These are phyloP conservation scores for Setaria viridis DNA, from an alignment of 202 grass and related monocot species.

Conservation along the genomic window DNA sequence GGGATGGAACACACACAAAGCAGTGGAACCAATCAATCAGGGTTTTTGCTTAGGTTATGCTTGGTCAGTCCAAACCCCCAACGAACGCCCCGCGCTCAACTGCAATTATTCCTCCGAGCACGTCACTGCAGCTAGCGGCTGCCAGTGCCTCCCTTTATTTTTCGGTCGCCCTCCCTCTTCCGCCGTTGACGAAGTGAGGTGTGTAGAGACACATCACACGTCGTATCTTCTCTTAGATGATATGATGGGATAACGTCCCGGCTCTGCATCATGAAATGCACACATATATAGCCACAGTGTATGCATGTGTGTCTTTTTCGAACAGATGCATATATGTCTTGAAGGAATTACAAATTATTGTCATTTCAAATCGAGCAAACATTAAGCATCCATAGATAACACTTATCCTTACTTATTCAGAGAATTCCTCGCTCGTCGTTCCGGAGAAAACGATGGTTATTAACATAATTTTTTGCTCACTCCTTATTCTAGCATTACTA, in stretches of 20 bases:
- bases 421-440: constrained; percentile 5
- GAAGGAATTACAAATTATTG: not conserved
- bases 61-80: constrained; percentile 30
- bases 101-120: constrained; percentile 32
- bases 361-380: constrained; percentile 5
- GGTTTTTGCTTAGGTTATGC: not conserved
- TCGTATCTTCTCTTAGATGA: not conserved
- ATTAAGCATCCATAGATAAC: not conserved
- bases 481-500: not conserved
- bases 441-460: not conserved
- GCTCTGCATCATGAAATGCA: not conserved
- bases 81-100: constrained; percentile 10
- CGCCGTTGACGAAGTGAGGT: constrained; percentile 44
- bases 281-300: not conserved
- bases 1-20: constrained; percentile 25
- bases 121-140: constrained; percentile 13
- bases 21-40: constrained; percentile 23
- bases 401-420: not conserved
- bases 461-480: not conserved
- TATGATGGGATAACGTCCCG: not conserved
- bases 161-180: not conserved
- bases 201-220: not conserved
- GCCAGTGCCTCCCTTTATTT: not conserved
- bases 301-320: not conserved
- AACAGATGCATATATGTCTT: too few species aligned